Evolutionary conservation across 768 basidiomycete species (phyloP), one percentile per base, ranked within the genome.

Genomic region (Leucogyrophana mollusca): DNA sequence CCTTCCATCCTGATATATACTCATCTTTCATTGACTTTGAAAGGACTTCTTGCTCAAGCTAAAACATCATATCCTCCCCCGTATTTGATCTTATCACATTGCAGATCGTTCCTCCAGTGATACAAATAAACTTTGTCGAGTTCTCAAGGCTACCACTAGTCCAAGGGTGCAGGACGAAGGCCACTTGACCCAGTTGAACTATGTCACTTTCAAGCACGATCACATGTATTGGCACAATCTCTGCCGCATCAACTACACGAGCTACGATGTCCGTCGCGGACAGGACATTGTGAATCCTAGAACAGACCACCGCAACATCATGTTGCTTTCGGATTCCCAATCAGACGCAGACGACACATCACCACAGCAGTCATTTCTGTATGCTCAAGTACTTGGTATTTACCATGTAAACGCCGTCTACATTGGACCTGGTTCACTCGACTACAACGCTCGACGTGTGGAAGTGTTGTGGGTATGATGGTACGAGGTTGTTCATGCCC

Each of bases 21-120:
- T 70, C 7, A 33, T 43, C 50, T 47, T 37, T 41, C 39, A 1
- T 55, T 71, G 47, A 22, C 30, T 34, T 25, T 4, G 1, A n/a
- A 39, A 70, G 68, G 50, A 62, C 39, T 73, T 69, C 41, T 17
- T 62, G 9, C 54, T 54, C 1, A 40, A 52, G 0, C 58, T 73
- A 6, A 53, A 67, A 36, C 52, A 62, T 35, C 71, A 73, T 43
- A 49, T 69, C 3, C 58, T 71, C 0, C 43, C 46, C 1, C 53
- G 51, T 17, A 35, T 57, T n/a, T n/a, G n/a, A n/a, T 27, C 24
- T n/a, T 23, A 34, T 20, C n/a, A 16, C 39, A 8, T 40, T 4
- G 18, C 13, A 21, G n/a, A 6, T n/a, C 7, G 13, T n/a, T 25
- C 16, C 7, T 21, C 20, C 39, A 20, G 39, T n/a, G 27, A 3